Conservation (phyloP, 805 yeast genomes). For the Suhomyces vadensis region DNA sequence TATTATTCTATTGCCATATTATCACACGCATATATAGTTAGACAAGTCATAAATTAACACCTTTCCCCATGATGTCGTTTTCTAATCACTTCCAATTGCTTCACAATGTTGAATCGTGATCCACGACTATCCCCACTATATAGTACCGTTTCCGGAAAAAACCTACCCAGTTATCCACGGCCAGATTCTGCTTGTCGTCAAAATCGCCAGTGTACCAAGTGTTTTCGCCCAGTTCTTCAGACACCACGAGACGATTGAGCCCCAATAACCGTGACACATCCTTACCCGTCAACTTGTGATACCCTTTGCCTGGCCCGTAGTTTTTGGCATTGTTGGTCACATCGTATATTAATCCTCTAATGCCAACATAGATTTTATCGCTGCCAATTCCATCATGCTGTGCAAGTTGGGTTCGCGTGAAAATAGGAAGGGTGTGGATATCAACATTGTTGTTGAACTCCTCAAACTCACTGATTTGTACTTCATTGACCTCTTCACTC, state of each 20-base stretch:
- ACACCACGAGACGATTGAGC: conserved; percentile 46
- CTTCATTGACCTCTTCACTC: background rate
- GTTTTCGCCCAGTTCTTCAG: conserved; percentile 11
- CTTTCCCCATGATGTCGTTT: no score
- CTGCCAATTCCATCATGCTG: conserved; percentile 32
- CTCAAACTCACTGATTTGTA: conserved; percentile 24
- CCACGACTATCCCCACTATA: conserved; percentile 40
- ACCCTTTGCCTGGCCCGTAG: conserved; percentile 77
- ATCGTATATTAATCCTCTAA: conserved; percentile 77
- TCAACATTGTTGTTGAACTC: conserved; percentile 32
- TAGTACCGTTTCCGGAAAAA: conserved; percentile 52
- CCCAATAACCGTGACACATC: conserved; percentile 81
- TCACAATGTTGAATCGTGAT: conserved; percentile 17
- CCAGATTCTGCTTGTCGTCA: conserved; percentile 57
- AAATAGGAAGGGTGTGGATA: conserved; percentile 30
- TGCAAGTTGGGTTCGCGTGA: conserved; percentile 34
- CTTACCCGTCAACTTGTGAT: conserved; percentile 69
- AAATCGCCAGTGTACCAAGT: conserved; percentile 55
- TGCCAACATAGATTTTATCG: conserved; percentile 62
- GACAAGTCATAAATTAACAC: no score
- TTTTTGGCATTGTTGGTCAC: conserved; percentile 64
- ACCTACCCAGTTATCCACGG: conserved; percentile 73
- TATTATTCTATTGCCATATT: background rate
- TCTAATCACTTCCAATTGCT: no score
- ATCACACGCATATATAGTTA: background rate